Evolutionary conservation across 192 early-diverging fungal species (phyloP).

Genomic region (Rhizoclosmatium sp.): DNA sequence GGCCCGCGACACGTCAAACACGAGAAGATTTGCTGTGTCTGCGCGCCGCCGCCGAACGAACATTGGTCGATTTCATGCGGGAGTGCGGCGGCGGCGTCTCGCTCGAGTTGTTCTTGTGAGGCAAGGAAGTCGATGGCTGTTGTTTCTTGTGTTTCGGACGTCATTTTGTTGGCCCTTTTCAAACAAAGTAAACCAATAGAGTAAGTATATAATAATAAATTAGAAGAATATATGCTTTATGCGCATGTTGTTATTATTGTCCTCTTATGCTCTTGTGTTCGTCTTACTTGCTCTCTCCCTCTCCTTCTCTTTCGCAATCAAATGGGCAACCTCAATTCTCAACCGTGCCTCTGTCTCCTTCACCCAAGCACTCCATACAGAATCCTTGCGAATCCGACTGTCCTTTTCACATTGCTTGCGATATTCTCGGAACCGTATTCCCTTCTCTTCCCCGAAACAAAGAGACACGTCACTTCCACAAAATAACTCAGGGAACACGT

Average conservation of each 20-base stretch:
- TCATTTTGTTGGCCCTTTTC: neutral
- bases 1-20: conserved; percentile 72
- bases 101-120: neutral
- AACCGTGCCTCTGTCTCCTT: neutral
- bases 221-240: no score
- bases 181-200: no score
- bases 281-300: neutral
- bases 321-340: neutral
- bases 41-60: conserved; percentile 58
- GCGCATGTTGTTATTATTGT: no score
- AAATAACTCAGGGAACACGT: neutral
- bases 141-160: neutral
- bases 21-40: conserved; percentile 80
- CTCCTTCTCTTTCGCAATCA: neutral
- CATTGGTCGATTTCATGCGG: conserved; percentile 34
- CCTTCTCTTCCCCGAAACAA: neutral
- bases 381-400: neutral
- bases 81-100: conserved; percentile 31
- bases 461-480: neutral
- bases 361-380: neutral
- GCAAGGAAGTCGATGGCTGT: conserved; percentile 35
- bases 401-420: neutral
- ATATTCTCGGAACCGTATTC: neutral
- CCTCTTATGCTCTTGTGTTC: no score
- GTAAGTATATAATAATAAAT: no score